Conservation (phyloP, 257 asterid species). For the Voacanga thouarsii region DNA sequence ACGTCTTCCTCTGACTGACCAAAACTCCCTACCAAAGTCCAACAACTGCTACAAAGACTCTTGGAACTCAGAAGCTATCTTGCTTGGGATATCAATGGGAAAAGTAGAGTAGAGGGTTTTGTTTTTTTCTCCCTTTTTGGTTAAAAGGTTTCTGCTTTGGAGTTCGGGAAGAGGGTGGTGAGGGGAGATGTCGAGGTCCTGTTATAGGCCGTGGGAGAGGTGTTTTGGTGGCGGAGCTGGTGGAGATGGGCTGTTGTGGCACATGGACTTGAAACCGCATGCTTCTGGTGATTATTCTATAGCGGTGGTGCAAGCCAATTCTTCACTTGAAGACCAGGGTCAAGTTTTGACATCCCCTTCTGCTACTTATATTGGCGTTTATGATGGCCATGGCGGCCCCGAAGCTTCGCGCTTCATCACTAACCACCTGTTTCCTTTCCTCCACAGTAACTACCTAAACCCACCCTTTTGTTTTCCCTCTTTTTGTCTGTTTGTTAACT, state of each 20-base stretch:
- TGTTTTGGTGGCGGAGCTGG: slow-evolving; percentile 30
- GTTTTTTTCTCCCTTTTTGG: background rate
- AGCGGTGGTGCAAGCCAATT: slow-evolving; percentile 45
- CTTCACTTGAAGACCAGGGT: slow-evolving; percentile 41
- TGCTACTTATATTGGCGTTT: slow-evolving; percentile 44
- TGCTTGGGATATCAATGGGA: background rate
- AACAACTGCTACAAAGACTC: slow-evolving; percentile 15
- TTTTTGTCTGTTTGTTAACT: background rate
- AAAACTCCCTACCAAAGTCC: slow-evolving; percentile 10
- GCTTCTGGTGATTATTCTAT: slow-evolving; percentile 43
- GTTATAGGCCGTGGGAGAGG: slow-evolving; percentile 24
- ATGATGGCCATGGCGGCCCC: slow-evolving; percentile 50
- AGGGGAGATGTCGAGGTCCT: slow-evolving; percentile 25
- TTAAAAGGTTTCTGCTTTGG: background rate
- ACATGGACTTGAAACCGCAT: slow-evolving; percentile 39
- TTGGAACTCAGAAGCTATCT: background rate
- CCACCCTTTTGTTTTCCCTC: background rate
- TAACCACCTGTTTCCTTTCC: slow-evolving; percentile 32
- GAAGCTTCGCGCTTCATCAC: slow-evolving; percentile 43
- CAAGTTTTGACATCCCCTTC: slow-evolving; percentile 38
- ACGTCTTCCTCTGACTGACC: slow-evolving; percentile 8
- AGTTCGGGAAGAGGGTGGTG: background rate
- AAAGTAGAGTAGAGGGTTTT: background rate
- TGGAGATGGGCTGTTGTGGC: slow-evolving; percentile 39
- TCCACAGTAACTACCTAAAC: slow-evolving; percentile 28